Evolutionary conservation across 2,329 filamentous ascomycete species (phyloP).

Genomic region (Zalaria sp.): DNA sequence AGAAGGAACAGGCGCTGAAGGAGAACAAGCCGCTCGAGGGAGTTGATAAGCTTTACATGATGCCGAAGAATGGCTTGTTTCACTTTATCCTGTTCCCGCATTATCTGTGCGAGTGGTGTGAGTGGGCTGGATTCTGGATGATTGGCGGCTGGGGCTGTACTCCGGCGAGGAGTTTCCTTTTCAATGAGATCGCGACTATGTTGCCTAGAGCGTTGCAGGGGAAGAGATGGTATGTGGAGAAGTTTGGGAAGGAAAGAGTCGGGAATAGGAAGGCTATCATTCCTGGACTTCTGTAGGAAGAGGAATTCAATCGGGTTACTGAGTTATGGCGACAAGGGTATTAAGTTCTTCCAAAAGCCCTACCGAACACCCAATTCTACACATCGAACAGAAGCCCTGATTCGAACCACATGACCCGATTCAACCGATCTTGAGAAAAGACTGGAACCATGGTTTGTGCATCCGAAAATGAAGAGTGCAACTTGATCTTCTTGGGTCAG

Average conservation of each 20-base stretch:
- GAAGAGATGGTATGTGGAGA: slow-evolving; percentile 71
- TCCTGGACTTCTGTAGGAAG: slow-evolving; percentile 37
- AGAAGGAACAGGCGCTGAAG: slow-evolving; percentile 34
- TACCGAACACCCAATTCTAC: too few species aligned
- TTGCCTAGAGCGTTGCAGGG: slow-evolving; percentile 71
- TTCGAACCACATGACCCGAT: too few species aligned
- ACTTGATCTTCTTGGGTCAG: too few species aligned
- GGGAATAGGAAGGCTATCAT: slow-evolving; percentile 60
- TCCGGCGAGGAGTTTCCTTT: slow-evolving; percentile 66
- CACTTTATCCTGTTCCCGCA: slow-evolving; percentile 75
- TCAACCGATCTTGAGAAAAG: too few species aligned
- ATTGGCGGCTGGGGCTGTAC: slow-evolving; percentile 49
- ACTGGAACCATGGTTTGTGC: too few species aligned
- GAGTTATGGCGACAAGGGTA: slow-evolving; percentile 10
- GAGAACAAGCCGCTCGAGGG: slow-evolving; percentile 31
- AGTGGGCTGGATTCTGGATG: slow-evolving; percentile 86
- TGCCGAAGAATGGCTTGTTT: slow-evolving; percentile 76
- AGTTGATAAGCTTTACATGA: slow-evolving; percentile 71
- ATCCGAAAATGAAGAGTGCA: too few species aligned
- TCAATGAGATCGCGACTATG: slow-evolving; percentile 88
- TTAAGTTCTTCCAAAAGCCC: too few species aligned
- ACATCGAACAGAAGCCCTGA: too few species aligned
- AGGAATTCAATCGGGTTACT: background rate
- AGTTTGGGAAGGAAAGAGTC: slow-evolving; percentile 75
- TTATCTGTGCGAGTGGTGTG: slow-evolving; percentile 92